Base-by-base conservation (phyloP, 495 filamentous ascomycete species). In the Penicillium chermesinum region DNA sequence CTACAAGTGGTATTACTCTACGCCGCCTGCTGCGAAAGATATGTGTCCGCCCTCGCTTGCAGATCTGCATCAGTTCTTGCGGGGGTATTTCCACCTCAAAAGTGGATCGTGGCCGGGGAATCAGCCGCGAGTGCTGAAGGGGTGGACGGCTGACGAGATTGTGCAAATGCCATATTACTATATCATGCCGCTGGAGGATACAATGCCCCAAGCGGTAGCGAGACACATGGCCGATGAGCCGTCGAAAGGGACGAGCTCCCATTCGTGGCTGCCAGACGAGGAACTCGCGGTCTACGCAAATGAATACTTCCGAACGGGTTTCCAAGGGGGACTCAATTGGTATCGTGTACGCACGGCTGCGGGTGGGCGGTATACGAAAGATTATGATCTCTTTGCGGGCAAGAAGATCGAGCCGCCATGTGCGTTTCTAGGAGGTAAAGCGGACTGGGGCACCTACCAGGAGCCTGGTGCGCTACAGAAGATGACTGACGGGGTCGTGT, bases 1-100 rank as follows among this genome's bases (percentile, higher is more conserved):
- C 51, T 87, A 87, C 66, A 84, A 82, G 57, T 81, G 75, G 77
- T 85, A 86, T 61, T 85, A 86, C 56, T 82, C 79, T 1, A 81
- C 76, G 14, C 44, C 69, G 0, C 42, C 62, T 2, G 82, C 82
- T 1, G 77, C 73, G 21, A n/a, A 33, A 0, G 80, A 87, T 16
- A 86, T 85, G 82, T 67, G 70, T n/a, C 49, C 56, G 13, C 73
- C 51, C 7, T 32, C 77, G 3, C 48, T 59, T 0, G 70, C 77
- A 47, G 78, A 80, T 3, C 66, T 87, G 14, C 66, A 73, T 32
- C 57, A 55, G 7, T 87, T 86, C 47, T 60, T 86, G 21, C 72
- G 83, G 2, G 81, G 83, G 8, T 88, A 86, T 57, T 79, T 86
- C 48, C 76, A 86, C 59, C 65, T 87, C 14, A 88, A 86, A 55